Percentiles rank a stretch among this genome's conserved stretches.
These are phyloP conservation scores for Emericellopsis terricola DNA, from an alignment of 495 filamentous ascomycete species.

Conservation along the genomic window DNA sequence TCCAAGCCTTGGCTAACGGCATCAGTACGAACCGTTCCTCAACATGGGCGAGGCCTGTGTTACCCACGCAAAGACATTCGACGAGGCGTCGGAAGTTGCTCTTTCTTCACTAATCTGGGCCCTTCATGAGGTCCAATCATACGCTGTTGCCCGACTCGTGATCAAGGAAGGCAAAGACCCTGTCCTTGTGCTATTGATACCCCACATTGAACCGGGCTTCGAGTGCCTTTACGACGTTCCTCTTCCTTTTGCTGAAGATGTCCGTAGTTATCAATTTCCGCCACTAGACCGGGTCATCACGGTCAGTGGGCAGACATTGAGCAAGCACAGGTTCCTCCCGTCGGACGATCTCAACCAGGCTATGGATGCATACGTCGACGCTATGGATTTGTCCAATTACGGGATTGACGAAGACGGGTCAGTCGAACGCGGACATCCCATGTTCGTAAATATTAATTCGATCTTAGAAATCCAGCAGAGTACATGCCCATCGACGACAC, in stretches of 20 bases:
- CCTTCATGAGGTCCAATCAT: constrained; percentile 68
- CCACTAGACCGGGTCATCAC: constrained; percentile 79
- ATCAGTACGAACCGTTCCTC: constrained; percentile 67
- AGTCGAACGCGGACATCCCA: constrained; percentile 10
- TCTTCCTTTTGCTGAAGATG: constrained; percentile 87
- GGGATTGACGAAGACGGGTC: constrained; percentile 51
- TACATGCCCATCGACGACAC: constrained; percentile 67
- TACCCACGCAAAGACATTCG: constrained; percentile 52
- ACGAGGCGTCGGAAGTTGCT: constrained; percentile 60
- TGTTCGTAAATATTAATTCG: neutral
- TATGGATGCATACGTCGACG: constrained; percentile 84
- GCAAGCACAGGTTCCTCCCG: constrained; percentile 76
- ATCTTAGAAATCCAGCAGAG: constrained; percentile 41
- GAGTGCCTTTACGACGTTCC: constrained; percentile 85
- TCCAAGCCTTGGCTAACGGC: constrained; percentile 5
- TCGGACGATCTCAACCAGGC: constrained; percentile 50
- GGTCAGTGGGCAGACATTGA: constrained; percentile 67
- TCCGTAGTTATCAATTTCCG: constrained; percentile 76
- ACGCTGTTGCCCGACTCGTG: constrained; percentile 76
- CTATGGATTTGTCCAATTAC: constrained; percentile 66
- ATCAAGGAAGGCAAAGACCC: constrained; percentile 63
- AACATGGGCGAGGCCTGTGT: constrained; percentile 62
- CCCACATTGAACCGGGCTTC: constrained; percentile 57
- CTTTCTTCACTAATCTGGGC: constrained; percentile 83
- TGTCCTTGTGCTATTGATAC: constrained; percentile 64